Evolutionary conservation across 2,329 filamentous ascomycete genomes (phyloP).

Genomic region (Calonectria pseudoreteaudii): DNA sequence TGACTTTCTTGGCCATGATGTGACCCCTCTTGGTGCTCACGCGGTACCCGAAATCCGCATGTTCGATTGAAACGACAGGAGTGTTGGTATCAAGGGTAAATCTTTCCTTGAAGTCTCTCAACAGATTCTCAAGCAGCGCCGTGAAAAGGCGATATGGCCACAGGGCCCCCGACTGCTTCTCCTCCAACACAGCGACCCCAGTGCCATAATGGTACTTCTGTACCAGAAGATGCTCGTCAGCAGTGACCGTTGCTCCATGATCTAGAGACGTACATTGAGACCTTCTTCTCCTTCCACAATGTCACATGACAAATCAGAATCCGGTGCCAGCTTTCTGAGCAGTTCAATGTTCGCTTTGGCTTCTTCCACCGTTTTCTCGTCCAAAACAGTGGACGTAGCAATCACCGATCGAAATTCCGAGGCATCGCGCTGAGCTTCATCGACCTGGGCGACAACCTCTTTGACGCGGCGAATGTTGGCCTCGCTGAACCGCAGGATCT

Average conservation of each 20-base stretch:
- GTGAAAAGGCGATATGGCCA: slow-evolving; percentile 61
- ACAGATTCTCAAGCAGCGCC: slow-evolving; percentile 53
- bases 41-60: slow-evolving; percentile 47
- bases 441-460: slow-evolving; percentile 8
- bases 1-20: slow-evolving; percentile 58
- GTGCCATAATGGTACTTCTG: slow-evolving; percentile 19
- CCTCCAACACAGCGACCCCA: slow-evolving; percentile 47
- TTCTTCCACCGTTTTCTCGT: neutral
- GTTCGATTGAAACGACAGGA: slow-evolving; percentile 38
- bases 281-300: slow-evolving; percentile 1
- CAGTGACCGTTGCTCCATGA: neutral
- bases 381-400: neutral
- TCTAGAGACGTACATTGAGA: slow-evolving; percentile 32
- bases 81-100: slow-evolving; percentile 54
- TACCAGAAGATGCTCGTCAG: neutral
- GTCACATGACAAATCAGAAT: neutral
- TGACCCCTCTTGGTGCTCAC: slow-evolving; percentile 58
- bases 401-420: slow-evolving; percentile 18
- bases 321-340: neutral
- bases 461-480: slow-evolving; percentile 21
- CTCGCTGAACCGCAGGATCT: slow-evolving; percentile 54
- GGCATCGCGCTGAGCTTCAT: neutral
- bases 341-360: neutral
- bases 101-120: slow-evolving; percentile 34
- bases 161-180: slow-evolving; percentile 55